phyloP scores from a whole-genome alignment of 805 yeast genomes.

The Nakazawaea anatomiae region DNA sequence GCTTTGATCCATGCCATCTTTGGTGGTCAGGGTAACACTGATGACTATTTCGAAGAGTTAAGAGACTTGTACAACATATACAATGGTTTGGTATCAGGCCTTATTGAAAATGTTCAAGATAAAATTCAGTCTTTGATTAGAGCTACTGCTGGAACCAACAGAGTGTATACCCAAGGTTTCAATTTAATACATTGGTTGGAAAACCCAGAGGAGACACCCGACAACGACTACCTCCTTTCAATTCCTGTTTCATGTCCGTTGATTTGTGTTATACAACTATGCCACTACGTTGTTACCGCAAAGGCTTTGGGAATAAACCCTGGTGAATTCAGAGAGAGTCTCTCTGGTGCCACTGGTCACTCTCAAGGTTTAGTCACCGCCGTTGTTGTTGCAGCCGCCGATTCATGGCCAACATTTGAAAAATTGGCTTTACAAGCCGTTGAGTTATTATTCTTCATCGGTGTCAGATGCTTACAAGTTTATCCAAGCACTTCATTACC shows the following conservation, averaged over 20 bases:
- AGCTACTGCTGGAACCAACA: conserved; percentile 70
- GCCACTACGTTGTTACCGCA: conserved; percentile 87
- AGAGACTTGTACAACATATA: conserved; percentile 78
- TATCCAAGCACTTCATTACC: conserved; percentile 94
- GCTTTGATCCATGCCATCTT: conserved; percentile 78
- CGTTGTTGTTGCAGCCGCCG: conserved; percentile 70
- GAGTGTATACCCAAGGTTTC: conserved; percentile 90
- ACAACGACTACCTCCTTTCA: conserved; percentile 76
- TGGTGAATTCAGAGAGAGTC: conserved; percentile 69
- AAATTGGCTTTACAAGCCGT: conserved; percentile 70
- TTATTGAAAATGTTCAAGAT: conserved; percentile 63
- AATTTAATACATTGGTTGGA: conserved; percentile 85
- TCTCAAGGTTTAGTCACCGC: conserved; percentile 93
- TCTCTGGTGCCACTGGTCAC: conserved; percentile 81
- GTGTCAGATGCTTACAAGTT: conserved; percentile 82
- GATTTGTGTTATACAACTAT: conserved; percentile 91
- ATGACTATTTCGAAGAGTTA: conserved; percentile 95
- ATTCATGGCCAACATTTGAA: conserved; percentile 81
- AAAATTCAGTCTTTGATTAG: conserved; percentile 64
- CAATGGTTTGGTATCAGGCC: conserved; percentile 65
- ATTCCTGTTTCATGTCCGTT: conserved; percentile 97
- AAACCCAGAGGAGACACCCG: conserved; percentile 82
- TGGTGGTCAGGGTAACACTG: conserved; percentile 99
- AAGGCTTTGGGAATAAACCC: conserved; percentile 82
- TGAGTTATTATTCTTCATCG: conserved; percentile 84